Percentiles rank a stretch among this genome's conserved stretches.
phyloP scores from a whole-genome alignment of 495 filamentous ascomycete genomes.

The Rostrohypoxylon terebratum region DNA sequence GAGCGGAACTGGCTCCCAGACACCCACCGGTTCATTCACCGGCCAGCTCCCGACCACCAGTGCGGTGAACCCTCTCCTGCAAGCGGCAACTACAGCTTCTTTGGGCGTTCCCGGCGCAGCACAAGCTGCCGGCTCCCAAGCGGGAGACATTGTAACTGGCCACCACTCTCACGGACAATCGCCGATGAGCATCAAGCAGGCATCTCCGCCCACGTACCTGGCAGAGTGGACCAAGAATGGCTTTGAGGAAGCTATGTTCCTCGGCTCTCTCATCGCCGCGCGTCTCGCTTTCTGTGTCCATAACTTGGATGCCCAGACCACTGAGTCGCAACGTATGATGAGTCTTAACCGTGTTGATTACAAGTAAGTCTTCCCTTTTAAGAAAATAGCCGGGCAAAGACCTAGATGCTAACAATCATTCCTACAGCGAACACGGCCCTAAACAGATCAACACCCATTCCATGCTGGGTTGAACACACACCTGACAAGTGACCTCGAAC shows the following conservation, averaged over 20 bases:
- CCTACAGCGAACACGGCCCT: constrained; percentile 56
- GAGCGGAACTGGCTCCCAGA: constrained; percentile 89
- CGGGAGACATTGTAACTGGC: constrained; percentile 48
- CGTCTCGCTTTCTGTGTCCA: constrained; percentile 74
- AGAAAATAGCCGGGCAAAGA: background rate
- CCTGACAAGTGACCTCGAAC: background rate
- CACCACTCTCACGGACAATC: constrained; percentile 89
- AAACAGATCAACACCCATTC: constrained; percentile 57
- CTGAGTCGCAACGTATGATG: constrained; percentile 57
- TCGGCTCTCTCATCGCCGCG: constrained; percentile 82
- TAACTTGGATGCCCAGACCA: constrained; percentile 56
- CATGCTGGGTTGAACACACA: constrained; percentile 48
- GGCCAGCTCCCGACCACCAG: constrained; percentile 61
- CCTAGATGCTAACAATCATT: constrained; percentile 28
- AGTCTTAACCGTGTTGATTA: constrained; percentile 61
- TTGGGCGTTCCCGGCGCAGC: constrained; percentile 63
- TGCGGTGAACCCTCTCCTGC: constrained; percentile 89
- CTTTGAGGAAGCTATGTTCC: constrained; percentile 80
- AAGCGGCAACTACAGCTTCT: constrained; percentile 84
- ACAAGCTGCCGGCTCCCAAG: constrained; percentile 52
- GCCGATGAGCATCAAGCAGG: constrained; percentile 83
- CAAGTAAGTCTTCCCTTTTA: constrained; percentile 54
- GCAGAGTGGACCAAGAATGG: constrained; percentile 92
- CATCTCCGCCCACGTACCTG: constrained; percentile 86
- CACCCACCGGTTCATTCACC: constrained; percentile 74